phyloP scores from a whole-genome alignment of 371 early-diverging fungal species.

The Lichtheimia ramosa region DNA sequence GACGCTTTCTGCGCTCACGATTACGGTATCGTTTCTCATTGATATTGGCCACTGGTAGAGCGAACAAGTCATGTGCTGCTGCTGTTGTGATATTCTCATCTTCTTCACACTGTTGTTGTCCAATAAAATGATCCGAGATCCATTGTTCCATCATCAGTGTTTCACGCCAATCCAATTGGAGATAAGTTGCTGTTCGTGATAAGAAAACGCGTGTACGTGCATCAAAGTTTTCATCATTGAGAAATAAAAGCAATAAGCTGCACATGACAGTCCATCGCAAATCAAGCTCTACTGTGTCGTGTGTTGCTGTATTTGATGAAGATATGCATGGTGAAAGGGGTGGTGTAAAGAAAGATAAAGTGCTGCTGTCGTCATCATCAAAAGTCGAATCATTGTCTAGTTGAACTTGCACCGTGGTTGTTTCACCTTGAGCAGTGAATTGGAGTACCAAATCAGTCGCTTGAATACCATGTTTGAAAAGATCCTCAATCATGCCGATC shows the following conservation, averaged over 20 bases:
- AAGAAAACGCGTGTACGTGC: background rate
- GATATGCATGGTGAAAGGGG: too few species aligned
- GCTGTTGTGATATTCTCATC: too few species aligned
- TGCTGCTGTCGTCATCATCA: background rate
- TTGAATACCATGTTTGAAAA: background rate
- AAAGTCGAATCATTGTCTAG: background rate
- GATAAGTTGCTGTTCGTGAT: background rate
- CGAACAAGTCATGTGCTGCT: too few species aligned
- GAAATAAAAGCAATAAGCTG: background rate
- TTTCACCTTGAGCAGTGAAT: background rate
- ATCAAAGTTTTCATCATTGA: background rate
- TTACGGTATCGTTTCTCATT: background rate
- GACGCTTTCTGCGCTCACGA: constrained; percentile 48
- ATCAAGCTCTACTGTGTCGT: background rate
- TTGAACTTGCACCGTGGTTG: background rate
- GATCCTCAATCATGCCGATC: background rate
- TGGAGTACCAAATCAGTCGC: background rate
- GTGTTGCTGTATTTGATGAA: background rate
- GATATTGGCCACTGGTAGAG: background rate
- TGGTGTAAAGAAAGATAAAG: too few species aligned
- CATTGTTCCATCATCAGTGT: too few species aligned
- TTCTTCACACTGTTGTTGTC: too few species aligned
- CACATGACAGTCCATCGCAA: background rate
- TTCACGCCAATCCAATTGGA: background rate
- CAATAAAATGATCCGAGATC: too few species aligned